These are phyloP conservation scores for Allomyces javanicus DNA, from an alignment of 192 early-diverging fungal genomes.

Conservation along the genomic window DNA sequence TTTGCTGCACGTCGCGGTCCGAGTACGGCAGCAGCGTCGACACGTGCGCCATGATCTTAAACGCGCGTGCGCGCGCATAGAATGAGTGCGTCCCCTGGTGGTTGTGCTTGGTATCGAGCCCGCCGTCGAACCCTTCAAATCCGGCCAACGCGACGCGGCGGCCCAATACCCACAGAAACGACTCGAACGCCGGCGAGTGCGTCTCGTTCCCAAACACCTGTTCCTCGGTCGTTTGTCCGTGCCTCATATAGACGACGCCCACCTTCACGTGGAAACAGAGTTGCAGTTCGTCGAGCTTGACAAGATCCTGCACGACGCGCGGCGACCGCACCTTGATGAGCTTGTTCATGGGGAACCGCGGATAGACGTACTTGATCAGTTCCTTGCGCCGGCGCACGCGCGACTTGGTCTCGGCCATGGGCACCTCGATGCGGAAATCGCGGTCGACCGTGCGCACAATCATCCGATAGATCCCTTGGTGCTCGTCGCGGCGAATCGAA, in stretches of 20 bases:
- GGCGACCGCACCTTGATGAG: neutral
- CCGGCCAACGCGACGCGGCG: slow-evolving; percentile 9
- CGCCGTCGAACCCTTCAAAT: slow-evolving; percentile 19
- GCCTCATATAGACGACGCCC: neutral
- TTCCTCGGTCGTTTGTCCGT: slow-evolving; percentile 20
- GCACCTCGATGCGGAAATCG: neutral
- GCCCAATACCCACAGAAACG: slow-evolving; percentile 16
- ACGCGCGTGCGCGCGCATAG: slow-evolving; percentile 13
- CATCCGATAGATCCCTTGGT: neutral
- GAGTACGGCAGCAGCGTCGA: slow-evolving; percentile 21
- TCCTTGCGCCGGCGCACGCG: neutral
- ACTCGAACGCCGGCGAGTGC: slow-evolving; percentile 9
- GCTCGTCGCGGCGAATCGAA: neutral
- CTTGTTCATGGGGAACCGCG: neutral
- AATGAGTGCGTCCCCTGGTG: slow-evolving; percentile 17
- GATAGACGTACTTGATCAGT: neutral
- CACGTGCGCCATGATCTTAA: slow-evolving; percentile 25
- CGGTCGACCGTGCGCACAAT: neutral
- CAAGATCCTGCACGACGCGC: neutral
- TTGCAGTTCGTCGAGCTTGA: neutral
- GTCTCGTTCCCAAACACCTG: slow-evolving; percentile 24
- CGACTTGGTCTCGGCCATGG: neutral
- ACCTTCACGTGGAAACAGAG: neutral
- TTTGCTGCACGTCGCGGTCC: slow-evolving; percentile 20
- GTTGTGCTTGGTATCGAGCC: slow-evolving; percentile 16